These are phyloP conservation scores for Leptodermis oblonga DNA, from an alignment of 257 asterid species.

Conservation along the genomic window DNA sequence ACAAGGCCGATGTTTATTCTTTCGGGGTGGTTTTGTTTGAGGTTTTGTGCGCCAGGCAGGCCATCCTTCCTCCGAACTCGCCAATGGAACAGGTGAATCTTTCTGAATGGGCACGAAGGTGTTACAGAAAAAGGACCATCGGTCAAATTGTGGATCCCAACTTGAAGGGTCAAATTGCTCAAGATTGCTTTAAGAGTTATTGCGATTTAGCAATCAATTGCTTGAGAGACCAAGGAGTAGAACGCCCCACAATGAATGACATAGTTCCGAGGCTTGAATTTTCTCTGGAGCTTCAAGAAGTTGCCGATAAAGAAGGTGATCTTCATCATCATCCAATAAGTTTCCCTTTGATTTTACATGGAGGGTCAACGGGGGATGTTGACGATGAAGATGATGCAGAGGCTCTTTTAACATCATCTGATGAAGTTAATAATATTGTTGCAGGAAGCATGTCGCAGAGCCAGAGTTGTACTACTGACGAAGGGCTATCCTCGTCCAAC, in stretches of 20 bases:
- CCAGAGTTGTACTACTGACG: too few relatives aligned
- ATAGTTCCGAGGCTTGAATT: conserved; percentile 61
- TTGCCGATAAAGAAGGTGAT: conserved; percentile 27
- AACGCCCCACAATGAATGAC: conserved; percentile 59
- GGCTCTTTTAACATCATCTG: conserved; percentile 21
- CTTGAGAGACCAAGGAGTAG: conserved; percentile 36
- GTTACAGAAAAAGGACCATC: conserved; percentile 33
- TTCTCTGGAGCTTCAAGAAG: conserved; percentile 51
- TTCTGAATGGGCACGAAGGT: conserved; percentile 45
- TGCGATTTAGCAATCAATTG: conserved; percentile 43
- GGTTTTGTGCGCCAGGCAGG: conserved; percentile 46
- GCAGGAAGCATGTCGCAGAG: not conserved
- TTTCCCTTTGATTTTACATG: not conserved
- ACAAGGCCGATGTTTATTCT: conserved; percentile 63
- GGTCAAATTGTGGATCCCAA: conserved; percentile 40
- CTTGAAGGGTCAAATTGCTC: conserved; percentile 40
- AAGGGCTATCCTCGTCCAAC: conserved; percentile 2
- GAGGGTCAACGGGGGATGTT: conserved; percentile 15
- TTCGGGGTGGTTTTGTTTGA: conserved; percentile 66
- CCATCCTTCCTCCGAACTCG: conserved; percentile 21
- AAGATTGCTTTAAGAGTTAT: conserved; percentile 39
- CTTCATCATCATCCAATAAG: not conserved
- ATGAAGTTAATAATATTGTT: not conserved
- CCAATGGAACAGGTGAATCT: conserved; percentile 40
- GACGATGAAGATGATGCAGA: too few relatives aligned